Conservation (phyloP, 768 basidiomycete genomes). For the Pleurotus sapidus region DNA sequence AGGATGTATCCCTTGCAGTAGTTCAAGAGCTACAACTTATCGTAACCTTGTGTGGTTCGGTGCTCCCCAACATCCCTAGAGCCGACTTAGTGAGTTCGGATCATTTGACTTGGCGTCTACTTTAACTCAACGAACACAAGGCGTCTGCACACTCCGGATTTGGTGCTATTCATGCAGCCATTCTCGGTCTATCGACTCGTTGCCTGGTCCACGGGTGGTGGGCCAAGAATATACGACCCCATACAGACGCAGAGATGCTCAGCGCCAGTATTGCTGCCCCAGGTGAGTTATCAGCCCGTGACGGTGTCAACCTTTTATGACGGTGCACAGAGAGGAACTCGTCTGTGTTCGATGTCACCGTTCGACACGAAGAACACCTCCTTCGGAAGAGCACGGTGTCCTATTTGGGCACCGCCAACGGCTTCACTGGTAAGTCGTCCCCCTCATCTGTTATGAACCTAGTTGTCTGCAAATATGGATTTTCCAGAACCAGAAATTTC, state of each 20-base stretch:
- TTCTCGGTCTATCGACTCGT: conserved; percentile 71
- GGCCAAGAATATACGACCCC: conserved; percentile 55
- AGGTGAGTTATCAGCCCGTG: conserved; percentile 33
- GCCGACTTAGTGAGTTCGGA: conserved; percentile 66
- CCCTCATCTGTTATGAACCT: not conserved
- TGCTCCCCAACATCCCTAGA: conserved; percentile 70
- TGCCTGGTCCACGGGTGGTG: conserved; percentile 61
- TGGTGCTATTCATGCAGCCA: conserved; percentile 80
- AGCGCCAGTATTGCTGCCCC: conserved; percentile 53
- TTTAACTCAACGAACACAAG: conserved; percentile 20
- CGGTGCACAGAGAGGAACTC: not conserved
- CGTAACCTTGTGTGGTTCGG: conserved; percentile 63
- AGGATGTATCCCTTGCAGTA: conserved; percentile 57
- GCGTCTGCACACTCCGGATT: conserved; percentile 72
- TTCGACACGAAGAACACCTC: conserved; percentile 52
- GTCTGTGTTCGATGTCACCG: conserved; percentile 55
- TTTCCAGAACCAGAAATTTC: conserved; percentile 67
- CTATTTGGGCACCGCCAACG: conserved; percentile 70
- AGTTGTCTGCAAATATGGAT: not conserved
- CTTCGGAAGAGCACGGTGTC: conserved; percentile 60
- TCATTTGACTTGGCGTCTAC: not conserved
- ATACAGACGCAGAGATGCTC: conserved; percentile 62
- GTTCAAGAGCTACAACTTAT: conserved; percentile 82
- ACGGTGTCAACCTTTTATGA: not conserved
- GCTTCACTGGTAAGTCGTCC: conserved; percentile 55